These are phyloP conservation scores for Suillus plorans DNA, from an alignment of 768 basidiomycete species.

Conservation along the genomic window DNA sequence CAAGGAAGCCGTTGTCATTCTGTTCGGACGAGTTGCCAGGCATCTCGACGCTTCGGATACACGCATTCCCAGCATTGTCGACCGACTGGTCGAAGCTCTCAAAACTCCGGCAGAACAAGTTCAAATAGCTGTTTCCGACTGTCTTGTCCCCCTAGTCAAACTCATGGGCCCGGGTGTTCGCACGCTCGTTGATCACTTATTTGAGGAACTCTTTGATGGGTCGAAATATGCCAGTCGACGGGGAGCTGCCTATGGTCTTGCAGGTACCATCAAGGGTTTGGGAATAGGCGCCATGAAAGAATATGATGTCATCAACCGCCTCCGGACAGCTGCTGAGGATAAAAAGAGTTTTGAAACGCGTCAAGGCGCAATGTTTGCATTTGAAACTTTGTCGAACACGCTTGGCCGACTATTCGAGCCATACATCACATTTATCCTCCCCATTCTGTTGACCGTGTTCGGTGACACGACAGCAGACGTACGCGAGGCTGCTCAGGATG, in stretches of 20 bases:
- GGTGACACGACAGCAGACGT: constrained; percentile 88
- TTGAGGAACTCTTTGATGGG: constrained; percentile 73
- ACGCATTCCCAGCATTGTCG: constrained; percentile 79
- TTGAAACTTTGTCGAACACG: constrained; percentile 86
- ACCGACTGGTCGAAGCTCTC: constrained; percentile 83
- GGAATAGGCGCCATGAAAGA: constrained; percentile 87
- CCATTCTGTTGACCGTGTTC: constrained; percentile 78
- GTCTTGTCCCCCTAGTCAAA: constrained; percentile 82
- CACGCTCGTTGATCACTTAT: constrained; percentile 70
- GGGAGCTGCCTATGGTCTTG: constrained; percentile 96
- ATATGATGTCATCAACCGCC: constrained; percentile 70
- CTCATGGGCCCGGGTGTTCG: constrained; percentile 52
- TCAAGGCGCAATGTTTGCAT: constrained; percentile 93
- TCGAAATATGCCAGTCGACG: constrained; percentile 90
- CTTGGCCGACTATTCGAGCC: constrained; percentile 93
- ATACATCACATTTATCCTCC: constrained; percentile 82
- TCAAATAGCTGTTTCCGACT: constrained; percentile 94
- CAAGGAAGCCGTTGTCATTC: constrained; percentile 92
- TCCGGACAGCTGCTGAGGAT: constrained; percentile 79
- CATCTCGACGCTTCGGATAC: constrained; percentile 78
- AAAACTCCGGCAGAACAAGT: constrained; percentile 96
- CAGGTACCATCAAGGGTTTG: constrained; percentile 89
- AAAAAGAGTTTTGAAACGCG: constrained; percentile 86
- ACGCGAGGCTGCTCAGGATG: constrained; percentile 90
- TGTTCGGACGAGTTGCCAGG: constrained; percentile 89